Evolutionary conservation across 2,329 filamentous ascomycete genomes (phyloP).

Genomic region (Zasmidium citrigriseum): DNA sequence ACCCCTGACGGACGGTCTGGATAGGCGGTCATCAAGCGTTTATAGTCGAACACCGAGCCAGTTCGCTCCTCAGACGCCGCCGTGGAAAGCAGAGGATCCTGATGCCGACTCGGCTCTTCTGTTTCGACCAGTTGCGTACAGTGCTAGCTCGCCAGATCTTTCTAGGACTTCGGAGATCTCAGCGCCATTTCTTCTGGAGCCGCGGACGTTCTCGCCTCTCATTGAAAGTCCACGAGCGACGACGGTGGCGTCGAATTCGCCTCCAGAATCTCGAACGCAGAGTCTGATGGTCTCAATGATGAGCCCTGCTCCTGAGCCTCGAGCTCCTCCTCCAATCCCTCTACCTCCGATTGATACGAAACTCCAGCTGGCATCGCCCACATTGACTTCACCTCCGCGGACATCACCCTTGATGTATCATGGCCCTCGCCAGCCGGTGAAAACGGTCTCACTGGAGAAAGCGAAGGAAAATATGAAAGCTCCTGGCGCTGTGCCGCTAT

Average conservation of each 20-base stretch:
- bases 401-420: not conserved
- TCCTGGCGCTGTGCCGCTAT: constrained; percentile 28
- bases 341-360: not conserved
- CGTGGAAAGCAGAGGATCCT: constrained; percentile 24
- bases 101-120: constrained; percentile 24
- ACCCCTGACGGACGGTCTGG: not conserved
- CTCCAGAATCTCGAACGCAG: not conserved
- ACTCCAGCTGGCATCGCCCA: not conserved
- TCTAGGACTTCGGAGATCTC: too few relatives aligned
- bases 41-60: constrained; percentile 36
- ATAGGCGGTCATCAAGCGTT: constrained; percentile 33
- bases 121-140: constrained; percentile 31
- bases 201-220: constrained; percentile 30
- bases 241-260: not conserved
- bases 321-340: not conserved
- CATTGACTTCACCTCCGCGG: not conserved
- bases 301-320: not conserved
- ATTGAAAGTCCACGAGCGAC: constrained; percentile 9
- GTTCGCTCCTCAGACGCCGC: constrained; percentile 15
- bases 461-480: constrained; percentile 28
- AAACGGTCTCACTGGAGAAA: constrained; percentile 30
- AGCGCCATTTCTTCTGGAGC: constrained; percentile 18
- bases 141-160: constrained; percentile 31
- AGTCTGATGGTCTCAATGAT: not conserved
- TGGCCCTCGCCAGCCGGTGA: not conserved